Base-by-base conservation (phyloP, 1,139 yeast genomes). In the Taphrina flavorubra region DNA sequence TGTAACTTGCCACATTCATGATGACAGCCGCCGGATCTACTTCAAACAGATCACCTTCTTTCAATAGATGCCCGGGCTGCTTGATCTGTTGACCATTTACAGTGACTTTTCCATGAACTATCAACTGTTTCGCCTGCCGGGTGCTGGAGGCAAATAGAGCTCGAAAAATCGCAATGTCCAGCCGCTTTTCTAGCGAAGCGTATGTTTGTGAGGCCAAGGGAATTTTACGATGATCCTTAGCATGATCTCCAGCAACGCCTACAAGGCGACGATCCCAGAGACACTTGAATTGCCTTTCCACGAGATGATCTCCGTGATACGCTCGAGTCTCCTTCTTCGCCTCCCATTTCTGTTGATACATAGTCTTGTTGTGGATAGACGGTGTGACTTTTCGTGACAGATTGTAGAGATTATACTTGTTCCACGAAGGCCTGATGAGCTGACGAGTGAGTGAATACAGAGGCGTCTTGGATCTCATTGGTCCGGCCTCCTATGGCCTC, bases 251-350 rank as follows among this genome's bases (percentile, higher is more conserved):
- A 39, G 59, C 66, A 40, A 51, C 69, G 51, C 68, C 71, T 39
- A 39, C 64, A 51, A 74, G 67, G 11, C 71, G 61, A 13, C 69
- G 65, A 14, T 66, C 62, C 64, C 74, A 72, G 20, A 69, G 44
- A 8, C 70, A 68, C 62, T 71, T 71, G 86, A 92, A 90, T 76
- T 94, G 86, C 37, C 86, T 81, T 78, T 94, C 99, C 0, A 95
- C 89, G 70, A 94, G 79, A 77, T 89, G 92, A 76, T 94, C 98
- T 74, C 99, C 99, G 77, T 94, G 99, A 78, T 94, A 94, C 0
- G 95, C 89, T 80, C 99, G 85, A 4, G 98, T 88, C 77, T 92
- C 97, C 76, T 88, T 88, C 78, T 95, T 94, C 68, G 97, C 88
- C 10, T 83, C 80, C 92, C 97, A 94, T 80, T 92, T 91, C 79